phyloP scores from a whole-genome alignment of 139 green algal species.

The Tetradesmus lagerheimii region DNA sequence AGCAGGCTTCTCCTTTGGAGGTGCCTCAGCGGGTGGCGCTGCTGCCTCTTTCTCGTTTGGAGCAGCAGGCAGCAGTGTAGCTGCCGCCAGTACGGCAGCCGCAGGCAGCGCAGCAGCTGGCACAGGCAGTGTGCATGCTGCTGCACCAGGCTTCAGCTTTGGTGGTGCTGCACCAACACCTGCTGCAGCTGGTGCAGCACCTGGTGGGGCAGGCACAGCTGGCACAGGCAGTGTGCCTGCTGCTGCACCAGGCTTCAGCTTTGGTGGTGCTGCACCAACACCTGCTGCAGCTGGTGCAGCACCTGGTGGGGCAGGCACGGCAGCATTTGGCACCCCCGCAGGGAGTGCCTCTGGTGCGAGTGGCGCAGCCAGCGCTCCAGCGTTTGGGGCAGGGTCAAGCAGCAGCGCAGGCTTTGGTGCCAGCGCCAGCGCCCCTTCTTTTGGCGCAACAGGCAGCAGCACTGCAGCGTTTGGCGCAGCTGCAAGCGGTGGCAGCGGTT shows the following conservation, averaged over 20 bases:
- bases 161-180: not conserved
- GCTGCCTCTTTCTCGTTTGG: not conserved
- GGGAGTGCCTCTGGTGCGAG: not conserved
- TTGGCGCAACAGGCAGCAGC: not conserved
- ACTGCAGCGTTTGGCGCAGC: not conserved
- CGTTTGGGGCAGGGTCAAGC: not conserved
- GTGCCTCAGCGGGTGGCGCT: not conserved
- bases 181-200: not conserved
- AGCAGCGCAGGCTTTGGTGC: not conserved
- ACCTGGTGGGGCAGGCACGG: not conserved
- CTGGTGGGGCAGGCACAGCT: not conserved
- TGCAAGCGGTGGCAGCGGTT: not conserved
- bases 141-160: not conserved
- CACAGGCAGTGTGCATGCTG: not conserved
- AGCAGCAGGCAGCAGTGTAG: not conserved
- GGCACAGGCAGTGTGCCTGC: not conserved
- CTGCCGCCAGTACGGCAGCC: not conserved
- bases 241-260: not conserved
- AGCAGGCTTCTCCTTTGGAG: constrained; percentile 1
- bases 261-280: not conserved
- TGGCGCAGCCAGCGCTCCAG: not conserved
- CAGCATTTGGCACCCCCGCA: not conserved
- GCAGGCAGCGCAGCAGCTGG: not conserved
- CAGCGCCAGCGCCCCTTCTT: not conserved
- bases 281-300: not conserved